Conservation (phyloP, 2,329 filamentous ascomycete genomes). For the Colletotrichum noveboracense region DNA sequence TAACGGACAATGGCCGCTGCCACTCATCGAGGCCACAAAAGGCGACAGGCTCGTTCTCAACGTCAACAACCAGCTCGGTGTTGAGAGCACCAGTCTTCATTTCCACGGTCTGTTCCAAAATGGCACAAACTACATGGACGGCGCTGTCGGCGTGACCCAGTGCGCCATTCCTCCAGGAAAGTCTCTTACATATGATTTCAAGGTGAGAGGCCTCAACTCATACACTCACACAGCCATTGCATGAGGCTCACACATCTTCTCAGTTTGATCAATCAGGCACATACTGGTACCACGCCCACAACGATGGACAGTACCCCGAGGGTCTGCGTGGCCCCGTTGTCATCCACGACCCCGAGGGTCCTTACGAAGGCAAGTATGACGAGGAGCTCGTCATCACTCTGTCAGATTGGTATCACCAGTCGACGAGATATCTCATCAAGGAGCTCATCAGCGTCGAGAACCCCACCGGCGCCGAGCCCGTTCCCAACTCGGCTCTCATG, state of each 20-base stretch:
- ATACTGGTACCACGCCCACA: slow-evolving; percentile 63
- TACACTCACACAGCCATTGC: neutral
- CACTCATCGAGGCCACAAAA: slow-evolving; percentile 58
- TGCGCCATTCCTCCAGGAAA: slow-evolving; percentile 58
- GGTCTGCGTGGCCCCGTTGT: slow-evolving; percentile 62
- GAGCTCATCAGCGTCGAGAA: slow-evolving; percentile 52
- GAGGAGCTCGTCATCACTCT: slow-evolving; percentile 61
- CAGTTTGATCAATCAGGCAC: slow-evolving; percentile 34
- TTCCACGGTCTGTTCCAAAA: slow-evolving; percentile 70
- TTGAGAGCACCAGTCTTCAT: slow-evolving; percentile 57
- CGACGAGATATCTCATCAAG: slow-evolving; percentile 53
- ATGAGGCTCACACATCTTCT: neutral
- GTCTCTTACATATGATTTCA: slow-evolving; percentile 63
- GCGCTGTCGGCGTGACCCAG: slow-evolving; percentile 60
- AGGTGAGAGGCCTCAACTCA: slow-evolving; percentile 35
- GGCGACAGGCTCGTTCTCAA: slow-evolving; percentile 58
- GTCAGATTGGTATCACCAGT: slow-evolving; percentile 66
- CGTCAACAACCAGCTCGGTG: slow-evolving; percentile 54
- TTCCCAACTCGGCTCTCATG: slow-evolving; percentile 58
- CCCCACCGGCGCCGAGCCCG: slow-evolving; percentile 57
- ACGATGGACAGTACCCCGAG: slow-evolving; percentile 60
- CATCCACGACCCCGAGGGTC: slow-evolving; percentile 56
- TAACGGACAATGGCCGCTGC: slow-evolving; percentile 70
- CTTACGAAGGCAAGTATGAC: slow-evolving; percentile 53
- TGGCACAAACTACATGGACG: slow-evolving; percentile 65